These are phyloP conservation scores for Paraphoma chrysanthemicola DNA, from an alignment of 2,329 filamentous ascomycete species.

Conservation along the genomic window DNA sequence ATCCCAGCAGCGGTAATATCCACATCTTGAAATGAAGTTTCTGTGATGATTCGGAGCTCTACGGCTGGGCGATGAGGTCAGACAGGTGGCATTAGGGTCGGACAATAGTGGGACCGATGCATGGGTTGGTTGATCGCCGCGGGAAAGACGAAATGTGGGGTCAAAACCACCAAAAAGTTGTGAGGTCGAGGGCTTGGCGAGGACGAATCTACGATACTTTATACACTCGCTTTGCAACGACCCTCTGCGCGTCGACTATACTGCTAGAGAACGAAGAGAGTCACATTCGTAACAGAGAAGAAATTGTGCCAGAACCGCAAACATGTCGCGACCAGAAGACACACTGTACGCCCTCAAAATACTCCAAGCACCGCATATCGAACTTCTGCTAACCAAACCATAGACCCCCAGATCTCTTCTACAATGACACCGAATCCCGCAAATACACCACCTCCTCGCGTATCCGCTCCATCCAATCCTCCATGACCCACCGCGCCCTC, in stretches of 20 bases:
- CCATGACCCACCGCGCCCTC: slow-evolving; percentile 93
- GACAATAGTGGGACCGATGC: slow-evolving; percentile 19
- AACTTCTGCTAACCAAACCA: neutral
- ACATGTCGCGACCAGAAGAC: slow-evolving; percentile 97
- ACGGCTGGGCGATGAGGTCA: slow-evolving; percentile 30
- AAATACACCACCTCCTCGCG: slow-evolving; percentile 98
- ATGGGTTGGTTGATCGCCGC: slow-evolving; percentile 8
- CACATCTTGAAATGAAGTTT: slow-evolving; percentile 70
- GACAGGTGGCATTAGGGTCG: slow-evolving; percentile 31
- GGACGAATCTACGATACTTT: neutral
- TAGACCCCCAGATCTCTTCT: slow-evolving; percentile 95
- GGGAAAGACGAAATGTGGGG: slow-evolving; percentile 22
- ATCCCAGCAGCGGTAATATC: slow-evolving; percentile 92
- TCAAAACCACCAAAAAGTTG: slow-evolving; percentile 31
- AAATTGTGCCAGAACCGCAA: slow-evolving; percentile 45
- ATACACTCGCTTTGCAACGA: neutral
- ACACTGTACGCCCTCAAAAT: slow-evolving; percentile 68
- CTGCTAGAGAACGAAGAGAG: neutral
- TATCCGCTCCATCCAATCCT: slow-evolving; percentile 92
- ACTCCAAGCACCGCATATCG: slow-evolving; percentile 13
- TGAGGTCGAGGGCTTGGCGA: slow-evolving; percentile 23
- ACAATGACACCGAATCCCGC: slow-evolving; percentile 92
- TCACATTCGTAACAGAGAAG: neutral
- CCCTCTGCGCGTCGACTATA: neutral
- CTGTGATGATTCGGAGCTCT: neutral